A percentile compares a stretch with the other conserved stretches of the same genome.
These are phyloP conservation scores for Cladosporium oxysporum DNA, from an alignment of 2,329 filamentous ascomycete genomes.

Conservation along the genomic window DNA sequence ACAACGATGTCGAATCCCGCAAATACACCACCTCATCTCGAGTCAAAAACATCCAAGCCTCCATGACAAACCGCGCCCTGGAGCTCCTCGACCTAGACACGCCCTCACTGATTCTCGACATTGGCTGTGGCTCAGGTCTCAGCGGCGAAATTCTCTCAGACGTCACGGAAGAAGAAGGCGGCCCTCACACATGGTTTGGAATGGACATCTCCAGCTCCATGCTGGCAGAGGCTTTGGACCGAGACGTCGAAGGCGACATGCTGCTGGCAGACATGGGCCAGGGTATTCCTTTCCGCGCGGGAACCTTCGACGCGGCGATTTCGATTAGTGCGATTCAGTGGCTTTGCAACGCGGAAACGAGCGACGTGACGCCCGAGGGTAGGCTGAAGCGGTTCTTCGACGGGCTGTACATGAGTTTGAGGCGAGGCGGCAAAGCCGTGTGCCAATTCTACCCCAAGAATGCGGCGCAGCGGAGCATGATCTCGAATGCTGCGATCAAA, in stretches of 20 bases:
- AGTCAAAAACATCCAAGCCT: conserved; percentile 91
- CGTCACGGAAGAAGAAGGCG: conserved; percentile 68
- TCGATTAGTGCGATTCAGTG: conserved; percentile 97
- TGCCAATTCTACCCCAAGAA: conserved; percentile 99
- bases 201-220: conserved; percentile 96
- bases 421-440: conserved; percentile 82
- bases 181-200: conserved; percentile 93
- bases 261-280: conserved; percentile 94
- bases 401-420: conserved; percentile 80
- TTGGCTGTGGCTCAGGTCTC: conserved; percentile 94
- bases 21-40: conserved; percentile 97
- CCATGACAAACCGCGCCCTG: conserved; percentile 91
- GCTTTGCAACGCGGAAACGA: conserved; percentile 88
- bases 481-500: conserved; percentile 83
- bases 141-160: conserved; percentile 89
- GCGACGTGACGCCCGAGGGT: conserved; percentile 75
- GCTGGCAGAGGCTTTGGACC: conserved; percentile 89
- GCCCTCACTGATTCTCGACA: conserved; percentile 87
- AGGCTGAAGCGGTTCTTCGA: conserved; percentile 87
- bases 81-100: conserved; percentile 79
- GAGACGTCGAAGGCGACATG: conserved; percentile 92
- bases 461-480: conserved; percentile 87
- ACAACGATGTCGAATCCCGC: conserved; percentile 90
- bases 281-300: conserved; percentile 88
- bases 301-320: conserved; percentile 91